Evolutionary conservation across 176 grass and related monocot species (phyloP).

Genomic region (Sorghum bicolor): Sorghum_bicolor_NCBIv3 NC_012872.2:65574501-65575000

Average conservation of each 20-base stretch:
- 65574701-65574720: slow-evolving; percentile 57
- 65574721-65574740: slow-evolving; percentile 65
- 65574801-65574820: slow-evolving; percentile 74
- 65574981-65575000: slow-evolving; percentile 80
- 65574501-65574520: slow-evolving; percentile 72
- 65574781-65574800: slow-evolving; percentile 82
- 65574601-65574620: slow-evolving; percentile 88
- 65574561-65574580: slow-evolving; percentile 71
- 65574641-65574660: slow-evolving; percentile 75
- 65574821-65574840: slow-evolving; percentile 70
- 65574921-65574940: slow-evolving; percentile 80
- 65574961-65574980: slow-evolving; percentile 82
- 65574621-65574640: slow-evolving; percentile 66
- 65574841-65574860: slow-evolving; percentile 63
- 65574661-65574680: slow-evolving; percentile 47
- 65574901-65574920: slow-evolving; percentile 94
- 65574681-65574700: slow-evolving; percentile 47
- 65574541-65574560: slow-evolving; percentile 57
- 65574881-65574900: slow-evolving; percentile 66
- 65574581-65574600: slow-evolving; percentile 77
- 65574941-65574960: slow-evolving; percentile 90
- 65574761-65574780: slow-evolving; percentile 59
- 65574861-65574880: slow-evolving; percentile 80
- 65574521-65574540: slow-evolving; percentile 78
- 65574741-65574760: slow-evolving; percentile 61